Base-by-base conservation (phyloP, 306 rosid species). In the Cicer bijugum region DNA sequence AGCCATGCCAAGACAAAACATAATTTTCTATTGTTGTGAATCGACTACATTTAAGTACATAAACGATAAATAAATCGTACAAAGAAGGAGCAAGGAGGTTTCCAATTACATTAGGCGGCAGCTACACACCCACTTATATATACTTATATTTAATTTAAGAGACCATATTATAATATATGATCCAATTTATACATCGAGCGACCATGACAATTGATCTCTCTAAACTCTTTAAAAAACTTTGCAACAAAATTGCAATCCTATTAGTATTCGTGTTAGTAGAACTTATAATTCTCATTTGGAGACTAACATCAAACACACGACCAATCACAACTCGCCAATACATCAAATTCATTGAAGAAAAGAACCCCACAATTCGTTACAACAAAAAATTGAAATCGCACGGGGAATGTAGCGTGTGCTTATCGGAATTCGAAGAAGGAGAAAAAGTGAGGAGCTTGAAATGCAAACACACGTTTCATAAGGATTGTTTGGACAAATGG, bases 401-500 rank as follows among this genome's bases (percentile, higher is more conserved):
- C 1, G 53, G 16, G 19, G 96, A 91, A 48, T 91, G 99, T 51
- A 62, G 85, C 7, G 95, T 94, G 44, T 94, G 99, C 75, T 83
- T 94, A 53, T 89, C 88, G 0, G 95, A 91, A 55, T 84, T 94
- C 56, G 77, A 84, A 52, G 97, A 86, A 69, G 98, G 96, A 1
- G 91, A 91, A 6, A 89, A 82, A 65, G 61, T 89, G 4, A 75
- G 99, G 84, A 81, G 52, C 17, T 78, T 94, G 73, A 83, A 81
- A 75, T 94, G 99, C 76, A 80, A 84, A 53, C 98, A 94, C 71
- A 78, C 85, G 5, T 94, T 91, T 74, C 99, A 94, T 64, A 86
- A 43, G 81, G 91, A 87, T 39, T 91, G 99, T 55, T 81, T 94
- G 60, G 99, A 91, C 78, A 86, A 69, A 44, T 94, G 99, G 99